These are phyloP conservation scores for Thalassiosira livingstoniorum DNA, from an alignment of 352 stramenopile genomes.

Conservation along the genomic window DNA sequence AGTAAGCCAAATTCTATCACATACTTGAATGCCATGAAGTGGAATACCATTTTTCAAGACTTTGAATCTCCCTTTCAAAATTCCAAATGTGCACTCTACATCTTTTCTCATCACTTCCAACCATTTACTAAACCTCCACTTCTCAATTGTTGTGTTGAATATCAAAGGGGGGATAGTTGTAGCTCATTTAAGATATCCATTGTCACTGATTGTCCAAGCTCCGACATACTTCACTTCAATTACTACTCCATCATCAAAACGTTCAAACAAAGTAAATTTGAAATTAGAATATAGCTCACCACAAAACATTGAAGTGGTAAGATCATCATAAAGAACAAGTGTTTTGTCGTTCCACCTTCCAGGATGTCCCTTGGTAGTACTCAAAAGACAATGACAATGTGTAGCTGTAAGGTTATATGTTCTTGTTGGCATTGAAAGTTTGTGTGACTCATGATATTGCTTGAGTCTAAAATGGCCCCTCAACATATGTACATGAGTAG, in stretches of 20 bases:
- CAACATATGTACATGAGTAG: conserved; percentile 37
- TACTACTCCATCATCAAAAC: too few relatives aligned
- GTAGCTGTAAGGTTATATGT: conserved; percentile 37
- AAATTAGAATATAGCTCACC: too few relatives aligned
- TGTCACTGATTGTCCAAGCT: conserved; percentile 46
- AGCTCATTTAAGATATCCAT: conserved; percentile 45
- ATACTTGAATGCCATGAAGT: conserved; percentile 32
- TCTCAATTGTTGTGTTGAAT: conserved; percentile 14
- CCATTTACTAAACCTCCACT: conserved; percentile 47
- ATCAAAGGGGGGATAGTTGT: conserved; percentile 47
- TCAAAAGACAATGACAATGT: conserved; percentile 12
- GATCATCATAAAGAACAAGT: conserved; percentile 28
- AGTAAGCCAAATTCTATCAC: conserved; percentile 18
- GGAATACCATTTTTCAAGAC: conserved; percentile 40
- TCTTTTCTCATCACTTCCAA: conserved; percentile 50
- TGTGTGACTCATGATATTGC: conserved; percentile 21
- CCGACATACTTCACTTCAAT: conserved; percentile 34
- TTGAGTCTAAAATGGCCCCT: conserved; percentile 14
- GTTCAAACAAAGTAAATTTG: too few relatives aligned
- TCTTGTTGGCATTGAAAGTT: conserved; percentile 30
- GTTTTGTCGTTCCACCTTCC: conserved; percentile 48
- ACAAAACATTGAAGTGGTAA: conserved; percentile 10
- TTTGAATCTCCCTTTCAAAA: conserved; percentile 37
- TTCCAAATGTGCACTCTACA: conserved; percentile 53
- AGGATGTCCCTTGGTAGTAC: conserved; percentile 40